These are phyloP conservation scores for Oldenlandia corymbosa DNA, from an alignment of 257 asterid genomes.

Conservation along the genomic window DNA sequence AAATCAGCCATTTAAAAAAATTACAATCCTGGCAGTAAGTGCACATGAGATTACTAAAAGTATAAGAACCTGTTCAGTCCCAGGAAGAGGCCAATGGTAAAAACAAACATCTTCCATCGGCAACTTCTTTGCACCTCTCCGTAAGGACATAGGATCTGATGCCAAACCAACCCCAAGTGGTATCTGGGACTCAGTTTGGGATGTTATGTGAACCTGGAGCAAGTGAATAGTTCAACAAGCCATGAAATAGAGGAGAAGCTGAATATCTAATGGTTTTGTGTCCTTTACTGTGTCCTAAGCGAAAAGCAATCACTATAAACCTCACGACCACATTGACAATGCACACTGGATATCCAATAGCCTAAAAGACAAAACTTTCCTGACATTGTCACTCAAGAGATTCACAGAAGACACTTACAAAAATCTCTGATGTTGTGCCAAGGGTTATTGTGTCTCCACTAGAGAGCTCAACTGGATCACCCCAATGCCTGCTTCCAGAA, in stretches of 20 bases:
- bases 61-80: constrained; percentile 65
- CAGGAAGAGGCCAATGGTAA: constrained; percentile 88
- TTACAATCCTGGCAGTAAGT: constrained; percentile 15
- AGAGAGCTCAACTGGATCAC: constrained; percentile 67
- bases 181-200: constrained; percentile 45
- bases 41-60: constrained; percentile 15
- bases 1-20: constrained; percentile 18
- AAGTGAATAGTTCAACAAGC: constrained; percentile 4
- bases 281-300: not conserved
- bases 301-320: not conserved
- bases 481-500: constrained; percentile 71
- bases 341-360: not conserved
- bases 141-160: constrained; percentile 83
- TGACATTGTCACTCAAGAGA: not conserved
- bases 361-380: not conserved
- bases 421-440: constrained; percentile 70
- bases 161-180: constrained; percentile 83
- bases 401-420: constrained; percentile 36
- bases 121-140: constrained; percentile 78
- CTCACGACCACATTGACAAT: not conserved
- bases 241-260: too few relatives aligned
- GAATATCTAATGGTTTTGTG: not conserved
- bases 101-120: constrained; percentile 89
- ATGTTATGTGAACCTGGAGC: constrained; percentile 55
- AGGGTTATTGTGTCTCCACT: constrained; percentile 70